Evolutionary conservation across 805 yeast genomes (phyloP), one percentile per base, ranked within the genome.

Genomic region (Lipomyces sp.): DNA sequence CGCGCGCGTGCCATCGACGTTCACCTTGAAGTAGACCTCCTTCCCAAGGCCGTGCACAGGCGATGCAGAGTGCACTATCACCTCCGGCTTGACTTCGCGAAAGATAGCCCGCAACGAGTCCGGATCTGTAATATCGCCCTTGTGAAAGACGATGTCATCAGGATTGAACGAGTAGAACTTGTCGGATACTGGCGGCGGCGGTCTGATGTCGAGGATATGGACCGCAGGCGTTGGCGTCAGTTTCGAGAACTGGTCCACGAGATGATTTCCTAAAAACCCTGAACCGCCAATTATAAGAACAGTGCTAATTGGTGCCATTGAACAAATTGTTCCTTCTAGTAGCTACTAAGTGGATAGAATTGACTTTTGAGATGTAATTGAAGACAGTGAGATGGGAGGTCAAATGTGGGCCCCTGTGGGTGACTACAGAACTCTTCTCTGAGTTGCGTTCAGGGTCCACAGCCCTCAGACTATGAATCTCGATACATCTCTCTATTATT

Each of bases 241-340:
- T 40, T 76, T 75, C 71, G 79, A 78, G 68, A 90, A 91, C 67
- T 87, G 93, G 62, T 90, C 90, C 38, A 93, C 81, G 58, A 93
- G 73, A 60, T 93, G 98, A 40, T 88, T 79, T 2, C 98, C 98
- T 19, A 93, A 76, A 61, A 93, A 93, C 0, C 98, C 98, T 3
- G 96, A 73, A 8, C 98, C 98, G 43, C 98, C 98, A n/a, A 93
- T 80, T 19, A 93, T 73, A 28, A 93, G 78, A 1, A 93, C 95
- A 1, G 84, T 40, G 18, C 34, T 35, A 5, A 47, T 6, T 10
- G 29, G 29, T 26, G 29, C 29, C 29, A 26, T 26, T 26, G 29
- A 77, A 31, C 6, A 16, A 37, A 37, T 18, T 16, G 16, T 34
- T 13, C 8, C n/a, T 34, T 11, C 11, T 28, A 28, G 32, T 13